Evolutionary conservation across 768 basidiomycete genomes (phyloP), one percentile per base, ranked within the genome.

Genomic region (Leccinum disarticulatum): DNA sequence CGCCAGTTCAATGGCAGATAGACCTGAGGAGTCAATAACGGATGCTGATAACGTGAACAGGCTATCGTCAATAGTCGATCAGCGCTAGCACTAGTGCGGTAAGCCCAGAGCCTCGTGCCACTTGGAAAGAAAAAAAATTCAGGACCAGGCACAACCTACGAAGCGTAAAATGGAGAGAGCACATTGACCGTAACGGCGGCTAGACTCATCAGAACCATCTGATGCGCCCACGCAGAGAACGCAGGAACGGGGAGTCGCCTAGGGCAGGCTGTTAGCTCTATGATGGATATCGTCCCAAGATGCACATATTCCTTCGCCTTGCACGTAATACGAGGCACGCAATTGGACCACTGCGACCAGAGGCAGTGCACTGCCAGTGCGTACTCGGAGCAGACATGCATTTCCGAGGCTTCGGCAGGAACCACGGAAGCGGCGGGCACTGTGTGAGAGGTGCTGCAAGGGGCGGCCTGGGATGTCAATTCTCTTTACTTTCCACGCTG

Each of bases 401-500:
- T 38, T 48, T 68, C 66, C 63, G 66, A 70, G 66, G 67, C 52
- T 33, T 54, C 50, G 48, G 22, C 60, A 65, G 60, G 55, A 59
- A 60, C 58, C 60, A 51, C 53, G 46, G 11, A 27, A 35, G 14
- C 43, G 17, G 56, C 53, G 27, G 27, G 38, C 22, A 38, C 19
- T 33, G 64, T 56, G 61, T 66, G 67, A 50, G 58, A 66, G 59
- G 38, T 25, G 48, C 46, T 51, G 51, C 54, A 61, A 60, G 68
- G 66, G 62, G 55, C 19, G 30, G 54, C 59, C 61, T 61, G 66
- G 58, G 66, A 68, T 57, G 55, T 15, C 35, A 53, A 57, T 58
- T 54, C 56, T 31, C 41, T 14, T 19, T 52, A n/a, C 53, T 56
- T 73, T 73, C 73, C 71, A 72, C 73, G 73, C 46, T 31, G 25